These are phyloP conservation scores for Lasiodiplodia sp. DNA, from an alignment of 2,329 filamentous ascomycete genomes.

Conservation along the genomic window DNA sequence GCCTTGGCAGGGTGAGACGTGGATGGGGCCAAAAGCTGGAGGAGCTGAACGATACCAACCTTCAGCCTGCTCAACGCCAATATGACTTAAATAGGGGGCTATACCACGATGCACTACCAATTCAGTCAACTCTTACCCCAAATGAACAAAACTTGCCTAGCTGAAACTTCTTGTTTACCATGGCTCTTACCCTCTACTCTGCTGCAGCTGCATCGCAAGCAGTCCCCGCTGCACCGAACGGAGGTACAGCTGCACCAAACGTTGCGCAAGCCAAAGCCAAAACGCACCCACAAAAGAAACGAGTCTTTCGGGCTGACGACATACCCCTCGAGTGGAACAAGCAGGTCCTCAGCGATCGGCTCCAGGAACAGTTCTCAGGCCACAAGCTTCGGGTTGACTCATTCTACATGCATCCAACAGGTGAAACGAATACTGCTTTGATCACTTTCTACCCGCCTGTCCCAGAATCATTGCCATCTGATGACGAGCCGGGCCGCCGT, in stretches of 20 bases:
- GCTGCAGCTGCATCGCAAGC: background rate
- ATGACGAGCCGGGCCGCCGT: background rate
- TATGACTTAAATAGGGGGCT: background rate
- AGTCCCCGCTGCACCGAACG: too few species aligned
- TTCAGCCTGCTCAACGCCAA: background rate
- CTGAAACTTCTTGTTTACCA: background rate
- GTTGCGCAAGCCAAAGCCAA: background rate
- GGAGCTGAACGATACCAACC: background rate
- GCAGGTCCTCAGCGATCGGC: background rate
- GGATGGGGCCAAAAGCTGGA: background rate
- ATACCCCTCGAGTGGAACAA: slow-evolving; percentile 2
- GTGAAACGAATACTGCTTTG: background rate
- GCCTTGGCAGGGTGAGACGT: background rate
- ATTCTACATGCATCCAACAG: background rate
- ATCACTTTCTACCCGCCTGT: background rate
- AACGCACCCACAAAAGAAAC: background rate
- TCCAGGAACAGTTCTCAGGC: background rate
- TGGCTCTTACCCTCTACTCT: background rate
- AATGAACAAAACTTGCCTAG: background rate
- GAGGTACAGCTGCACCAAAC: background rate
- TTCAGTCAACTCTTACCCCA: background rate
- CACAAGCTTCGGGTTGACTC: background rate
- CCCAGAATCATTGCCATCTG: background rate
- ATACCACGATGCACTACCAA: background rate
- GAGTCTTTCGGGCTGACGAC: slow-evolving; percentile 5